phyloP scores from a whole-genome alignment of 371 early-diverging fungal species.

The Syncephalis plumigaleata region DNA sequence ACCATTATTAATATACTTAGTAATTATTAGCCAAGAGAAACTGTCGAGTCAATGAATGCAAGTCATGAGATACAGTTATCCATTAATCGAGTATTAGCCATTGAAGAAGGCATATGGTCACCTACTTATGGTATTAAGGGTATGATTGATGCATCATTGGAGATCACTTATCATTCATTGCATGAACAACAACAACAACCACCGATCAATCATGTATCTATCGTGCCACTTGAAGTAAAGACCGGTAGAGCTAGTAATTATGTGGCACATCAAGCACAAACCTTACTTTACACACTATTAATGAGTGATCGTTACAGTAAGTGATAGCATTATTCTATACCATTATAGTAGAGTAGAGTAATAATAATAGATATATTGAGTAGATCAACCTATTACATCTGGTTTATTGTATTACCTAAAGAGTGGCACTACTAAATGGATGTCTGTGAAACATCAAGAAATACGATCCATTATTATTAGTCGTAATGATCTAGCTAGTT shows the following conservation, averaged over 20 bases:
- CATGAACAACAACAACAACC: neutral
- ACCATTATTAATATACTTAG: neutral
- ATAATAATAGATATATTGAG: neutral
- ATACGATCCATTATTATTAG: conserved; percentile 45
- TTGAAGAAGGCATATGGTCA: conserved; percentile 88
- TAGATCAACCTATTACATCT: conserved; percentile 36
- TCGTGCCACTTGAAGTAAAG: conserved; percentile 80
- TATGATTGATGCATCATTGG: conserved; percentile 51
- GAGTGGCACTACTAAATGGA: conserved; percentile 26
- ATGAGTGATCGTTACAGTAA: conserved; percentile 74
- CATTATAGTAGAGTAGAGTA: too few species aligned
- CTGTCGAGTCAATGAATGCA: neutral
- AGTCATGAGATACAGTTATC: conserved; percentile 11
- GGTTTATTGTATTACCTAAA: conserved; percentile 70
- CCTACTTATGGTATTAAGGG: conserved; percentile 86
- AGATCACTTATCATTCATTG: neutral
- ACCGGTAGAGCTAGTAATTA: conserved; percentile 45
- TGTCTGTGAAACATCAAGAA: conserved; percentile 44
- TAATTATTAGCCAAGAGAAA: neutral
- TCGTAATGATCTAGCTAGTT: conserved; percentile 55
- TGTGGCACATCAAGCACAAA: conserved; percentile 68
- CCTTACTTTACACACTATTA: conserved; percentile 65
- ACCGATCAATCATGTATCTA: too few species aligned
- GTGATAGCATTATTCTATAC: neutral
- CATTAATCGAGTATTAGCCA: conserved; percentile 53